A percentile compares a stretch with the other conserved stretches of the same genome.
phyloP scores from a whole-genome alignment of 1,139 yeast genomes.

The Hemisphaericaspora xylofermentans region DNA sequence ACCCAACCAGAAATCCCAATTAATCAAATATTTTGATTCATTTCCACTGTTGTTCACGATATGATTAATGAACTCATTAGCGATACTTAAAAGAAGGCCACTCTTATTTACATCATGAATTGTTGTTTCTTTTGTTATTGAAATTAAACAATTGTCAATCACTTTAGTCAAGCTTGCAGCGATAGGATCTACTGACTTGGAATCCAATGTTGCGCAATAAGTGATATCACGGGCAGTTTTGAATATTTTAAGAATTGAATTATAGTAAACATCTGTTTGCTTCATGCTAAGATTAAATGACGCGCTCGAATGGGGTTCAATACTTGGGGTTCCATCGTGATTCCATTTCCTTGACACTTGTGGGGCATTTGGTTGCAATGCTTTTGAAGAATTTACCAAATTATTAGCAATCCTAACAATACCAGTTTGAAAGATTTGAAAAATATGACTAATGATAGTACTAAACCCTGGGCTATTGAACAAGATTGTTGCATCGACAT shows the following conservation, averaged over 20 bases:
- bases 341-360: neutral
- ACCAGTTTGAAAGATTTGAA: constrained; percentile 37
- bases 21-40: constrained; percentile 26
- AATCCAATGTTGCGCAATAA: constrained; percentile 19
- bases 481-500: constrained; percentile 1
- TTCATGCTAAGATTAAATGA: constrained; percentile 13
- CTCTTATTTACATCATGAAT: constrained; percentile 47
- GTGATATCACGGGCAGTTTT: constrained; percentile 47
- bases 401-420: constrained; percentile 31
- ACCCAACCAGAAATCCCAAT: constrained; percentile 79
- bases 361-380: neutral
- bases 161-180: constrained; percentile 19
- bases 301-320: constrained; percentile 11
- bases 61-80: constrained; percentile 46
- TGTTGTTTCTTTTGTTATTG: constrained; percentile 41
- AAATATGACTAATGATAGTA: constrained; percentile 38
- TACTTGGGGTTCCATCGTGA: neutral
- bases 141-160: constrained; percentile 33
- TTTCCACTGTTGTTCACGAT: constrained; percentile 22
- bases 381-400: constrained; percentile 12
- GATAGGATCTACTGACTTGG: constrained; percentile 12
- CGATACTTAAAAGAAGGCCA: constrained; percentile 46
- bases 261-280: constrained; percentile 35
- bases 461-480: constrained; percentile 35
- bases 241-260: constrained; percentile 42